Evolutionary conservation across 2,329 filamentous ascomycete species (phyloP).

Genomic region (Venturia effusa): DNA sequence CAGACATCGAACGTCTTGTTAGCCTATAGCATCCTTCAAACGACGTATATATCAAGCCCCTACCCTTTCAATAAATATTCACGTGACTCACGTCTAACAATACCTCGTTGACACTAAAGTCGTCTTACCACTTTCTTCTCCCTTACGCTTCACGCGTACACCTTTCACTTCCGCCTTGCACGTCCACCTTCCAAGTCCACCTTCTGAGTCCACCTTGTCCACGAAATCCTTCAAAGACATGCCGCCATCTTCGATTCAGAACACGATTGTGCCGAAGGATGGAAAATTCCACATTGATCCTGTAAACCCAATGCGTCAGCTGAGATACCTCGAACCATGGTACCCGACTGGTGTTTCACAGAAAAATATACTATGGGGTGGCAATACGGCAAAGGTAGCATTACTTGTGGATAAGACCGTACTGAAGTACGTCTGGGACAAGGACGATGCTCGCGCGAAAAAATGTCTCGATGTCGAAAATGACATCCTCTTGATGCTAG

Average conservation of each 20-base stretch:
- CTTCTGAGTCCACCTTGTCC: not conserved
- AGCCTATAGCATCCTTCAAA: too few relatives aligned
- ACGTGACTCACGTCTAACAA: not conserved
- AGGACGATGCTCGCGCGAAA: slow-evolving; percentile 12
- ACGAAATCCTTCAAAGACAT: not conserved
- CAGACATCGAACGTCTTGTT: too few relatives aligned
- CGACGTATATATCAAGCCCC: too few relatives aligned
- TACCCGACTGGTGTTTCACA: slow-evolving; percentile 14
- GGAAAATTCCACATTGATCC: slow-evolving; percentile 17
- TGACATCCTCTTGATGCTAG: slow-evolving; percentile 13
- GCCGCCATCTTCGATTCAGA: not conserved
- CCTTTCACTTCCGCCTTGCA: too few relatives aligned
- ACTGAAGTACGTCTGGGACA: slow-evolving; percentile 15
- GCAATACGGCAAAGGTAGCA: slow-evolving; percentile 15
- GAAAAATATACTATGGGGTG: slow-evolving; percentile 13
- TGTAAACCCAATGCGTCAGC: slow-evolving; percentile 9
- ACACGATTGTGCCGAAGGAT: too few relatives aligned
- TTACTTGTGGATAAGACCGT: slow-evolving; percentile 14
- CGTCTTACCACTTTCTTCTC: not conserved
- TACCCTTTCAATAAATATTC: too few relatives aligned
- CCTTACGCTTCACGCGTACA: not conserved
- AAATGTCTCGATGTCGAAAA: slow-evolving; percentile 15
- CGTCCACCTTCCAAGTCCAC: not conserved
- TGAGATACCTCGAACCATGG: slow-evolving; percentile 15
- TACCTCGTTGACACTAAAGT: not conserved